Percentiles rank a stretch among this genome's conserved stretches.
Evolutionary conservation across 2,329 filamentous ascomycete species (phyloP).

Genomic region (Beauveria scarabaeidicola): DNA sequence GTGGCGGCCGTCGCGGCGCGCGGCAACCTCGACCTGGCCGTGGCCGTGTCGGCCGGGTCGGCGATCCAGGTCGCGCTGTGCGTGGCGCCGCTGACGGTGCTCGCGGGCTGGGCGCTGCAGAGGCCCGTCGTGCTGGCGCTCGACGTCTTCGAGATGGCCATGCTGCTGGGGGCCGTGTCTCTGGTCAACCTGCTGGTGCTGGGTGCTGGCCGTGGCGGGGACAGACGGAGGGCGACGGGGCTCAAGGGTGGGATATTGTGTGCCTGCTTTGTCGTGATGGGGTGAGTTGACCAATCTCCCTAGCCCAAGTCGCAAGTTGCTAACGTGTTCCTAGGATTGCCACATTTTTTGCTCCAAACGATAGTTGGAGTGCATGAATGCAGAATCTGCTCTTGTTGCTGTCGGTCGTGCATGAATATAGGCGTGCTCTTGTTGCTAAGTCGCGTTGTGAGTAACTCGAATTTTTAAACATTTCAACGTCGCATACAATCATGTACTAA

Average conservation of each 20-base stretch:
- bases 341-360: neutral
- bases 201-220: conserved; percentile 22
- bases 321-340: neutral
- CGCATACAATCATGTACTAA: neutral
- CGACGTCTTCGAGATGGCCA: conserved; percentile 66
- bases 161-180: conserved; percentile 60
- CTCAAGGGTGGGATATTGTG: conserved; percentile 49
- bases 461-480: neutral
- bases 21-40: conserved; percentile 51
- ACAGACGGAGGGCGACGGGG: conserved; percentile 46
- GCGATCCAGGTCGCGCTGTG: conserved; percentile 55
- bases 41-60: conserved; percentile 48
- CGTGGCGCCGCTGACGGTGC: conserved; percentile 50
- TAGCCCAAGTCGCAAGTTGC: neutral
- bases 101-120: conserved; percentile 49
- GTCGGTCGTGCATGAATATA: no score
- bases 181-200: conserved; percentile 68
- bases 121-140: conserved; percentile 59
- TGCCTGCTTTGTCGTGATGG: conserved; percentile 46
- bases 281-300: conserved; percentile 14
- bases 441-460: neutral
- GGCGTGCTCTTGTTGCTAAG: neutral
- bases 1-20: conserved; percentile 46
- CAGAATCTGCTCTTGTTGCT: neutral
- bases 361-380: neutral